Evolutionary conservation across 169 alveolate genomes (phyloP).

Genomic region (Babesia microti): DNA sequence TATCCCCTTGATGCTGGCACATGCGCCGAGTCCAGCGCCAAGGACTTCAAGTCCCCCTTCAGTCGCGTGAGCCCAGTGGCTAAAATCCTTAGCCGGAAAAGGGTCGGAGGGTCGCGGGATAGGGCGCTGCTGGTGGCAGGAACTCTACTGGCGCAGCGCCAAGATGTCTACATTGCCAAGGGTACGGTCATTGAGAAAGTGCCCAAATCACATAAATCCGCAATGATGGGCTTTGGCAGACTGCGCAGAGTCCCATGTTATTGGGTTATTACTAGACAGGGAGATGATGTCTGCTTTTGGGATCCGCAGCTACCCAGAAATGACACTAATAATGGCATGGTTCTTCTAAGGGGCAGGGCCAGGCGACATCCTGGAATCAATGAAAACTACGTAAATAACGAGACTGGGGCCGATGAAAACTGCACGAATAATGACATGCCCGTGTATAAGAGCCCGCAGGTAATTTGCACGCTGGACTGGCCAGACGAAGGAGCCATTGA

Average conservation of each 20-base stretch:
- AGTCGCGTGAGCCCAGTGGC: conserved; percentile 40
- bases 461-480: background rate
- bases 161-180: conserved; percentile 45
- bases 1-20: conserved; percentile 26
- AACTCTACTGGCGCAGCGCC: conserved; percentile 39
- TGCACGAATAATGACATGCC: background rate
- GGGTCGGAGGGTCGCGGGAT: conserved; percentile 46
- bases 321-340: background rate
- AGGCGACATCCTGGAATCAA: no score
- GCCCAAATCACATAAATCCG: conserved; percentile 37
- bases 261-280: conserved; percentile 18
- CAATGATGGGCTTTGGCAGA: conserved; percentile 49
- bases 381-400: conserved; percentile 7
- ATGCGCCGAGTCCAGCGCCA: conserved; percentile 9
- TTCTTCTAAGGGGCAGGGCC: no score
- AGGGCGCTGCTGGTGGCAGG: conserved; percentile 39
- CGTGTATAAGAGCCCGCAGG: background rate
- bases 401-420: background rate
- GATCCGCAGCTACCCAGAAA: background rate
- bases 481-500: background rate
- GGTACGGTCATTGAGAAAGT: conserved; percentile 34
- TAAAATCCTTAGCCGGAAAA: conserved; percentile 20
- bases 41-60: no score
- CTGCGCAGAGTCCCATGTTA: conserved; percentile 42
- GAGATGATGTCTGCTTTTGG: background rate